Evolutionary conservation across 2,329 filamentous ascomycete genomes (phyloP).

Genomic region (Calonectria pauciramosa): DNA sequence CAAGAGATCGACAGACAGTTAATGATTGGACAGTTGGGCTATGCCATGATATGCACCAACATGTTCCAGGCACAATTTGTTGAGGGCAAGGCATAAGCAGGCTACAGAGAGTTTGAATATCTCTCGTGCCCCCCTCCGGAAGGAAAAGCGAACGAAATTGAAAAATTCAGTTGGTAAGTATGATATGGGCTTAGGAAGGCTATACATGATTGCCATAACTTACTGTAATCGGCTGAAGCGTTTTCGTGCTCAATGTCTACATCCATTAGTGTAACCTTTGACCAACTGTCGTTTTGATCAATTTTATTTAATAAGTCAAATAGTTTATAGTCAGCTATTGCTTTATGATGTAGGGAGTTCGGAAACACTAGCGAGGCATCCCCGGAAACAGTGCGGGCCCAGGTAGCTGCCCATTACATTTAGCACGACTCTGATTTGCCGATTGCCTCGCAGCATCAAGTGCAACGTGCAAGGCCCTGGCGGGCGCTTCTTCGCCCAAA

Average conservation of each 20-base stretch:
- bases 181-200: background rate
- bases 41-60: background rate
- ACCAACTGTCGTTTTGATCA: background rate
- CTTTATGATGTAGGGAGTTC: background rate
- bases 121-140: background rate
- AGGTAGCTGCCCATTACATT: slow-evolving; percentile 19
- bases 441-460: background rate
- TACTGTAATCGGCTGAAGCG: background rate
- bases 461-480: background rate
- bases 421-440: slow-evolving; percentile 32
- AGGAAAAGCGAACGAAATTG: background rate
- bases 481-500: background rate
- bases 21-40: background rate
- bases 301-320: background rate
- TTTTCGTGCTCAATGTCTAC: background rate
- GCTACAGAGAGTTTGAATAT: background rate
- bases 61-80: background rate
- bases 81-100: background rate
- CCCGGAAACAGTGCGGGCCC: slow-evolving; percentile 8
- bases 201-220: background rate
- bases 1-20: background rate
- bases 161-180: background rate
- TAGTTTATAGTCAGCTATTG: background rate
- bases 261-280: too few species aligned
- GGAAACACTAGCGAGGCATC: background rate